Evolutionary conservation across 106 monocot genomes (phyloP).

Genomic region (Vanilla planifolia): DNA sequence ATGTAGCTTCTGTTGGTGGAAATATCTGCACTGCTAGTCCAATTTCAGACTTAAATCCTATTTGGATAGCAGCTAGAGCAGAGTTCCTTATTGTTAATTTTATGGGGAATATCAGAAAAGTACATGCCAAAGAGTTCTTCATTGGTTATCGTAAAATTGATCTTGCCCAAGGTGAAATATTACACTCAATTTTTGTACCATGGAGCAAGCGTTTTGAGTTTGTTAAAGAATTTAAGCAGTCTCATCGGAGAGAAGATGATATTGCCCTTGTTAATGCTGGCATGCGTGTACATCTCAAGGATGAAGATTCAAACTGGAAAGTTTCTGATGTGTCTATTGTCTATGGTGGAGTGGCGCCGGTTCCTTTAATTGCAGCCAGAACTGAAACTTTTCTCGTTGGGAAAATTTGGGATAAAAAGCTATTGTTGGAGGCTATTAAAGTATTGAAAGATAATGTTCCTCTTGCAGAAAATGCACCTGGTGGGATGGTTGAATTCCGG

Average conservation of each 20-base stretch:
- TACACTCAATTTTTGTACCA: conserved; percentile 74
- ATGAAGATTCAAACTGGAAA: conserved; percentile 38
- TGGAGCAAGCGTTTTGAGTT: conserved; percentile 82
- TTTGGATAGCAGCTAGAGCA: conserved; percentile 89
- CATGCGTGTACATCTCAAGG: conserved; percentile 63
- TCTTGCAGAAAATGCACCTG: conserved; percentile 81
- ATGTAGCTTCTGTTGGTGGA: conserved; percentile 96
- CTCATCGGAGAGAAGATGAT: conserved; percentile 97
- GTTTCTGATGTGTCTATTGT: conserved; percentile 72
- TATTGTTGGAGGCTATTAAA: conserved; percentile 44
- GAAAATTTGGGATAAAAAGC: conserved; percentile 58
- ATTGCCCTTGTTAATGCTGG: conserved; percentile 99
- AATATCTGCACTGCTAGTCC: conserved; percentile 99
- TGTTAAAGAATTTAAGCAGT: conserved; percentile 97
- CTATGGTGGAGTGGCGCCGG: conserved; percentile 90
- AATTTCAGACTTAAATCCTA: conserved; percentile 97
- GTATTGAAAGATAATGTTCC: conserved; percentile 63
- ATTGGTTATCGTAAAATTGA: conserved; percentile 92
- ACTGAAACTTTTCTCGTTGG: conserved; percentile 58
- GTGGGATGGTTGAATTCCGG: conserved; percentile 97
- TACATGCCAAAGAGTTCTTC: conserved; percentile 63
- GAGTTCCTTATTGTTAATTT: conserved; percentile 56
- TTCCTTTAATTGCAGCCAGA: conserved; percentile 53
- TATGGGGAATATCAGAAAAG: conserved; percentile 52
- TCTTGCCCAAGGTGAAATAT: conserved; percentile 56